phyloP scores from a whole-genome alignment of 768 basidiomycete genomes.

The Suillus plorans region DNA sequence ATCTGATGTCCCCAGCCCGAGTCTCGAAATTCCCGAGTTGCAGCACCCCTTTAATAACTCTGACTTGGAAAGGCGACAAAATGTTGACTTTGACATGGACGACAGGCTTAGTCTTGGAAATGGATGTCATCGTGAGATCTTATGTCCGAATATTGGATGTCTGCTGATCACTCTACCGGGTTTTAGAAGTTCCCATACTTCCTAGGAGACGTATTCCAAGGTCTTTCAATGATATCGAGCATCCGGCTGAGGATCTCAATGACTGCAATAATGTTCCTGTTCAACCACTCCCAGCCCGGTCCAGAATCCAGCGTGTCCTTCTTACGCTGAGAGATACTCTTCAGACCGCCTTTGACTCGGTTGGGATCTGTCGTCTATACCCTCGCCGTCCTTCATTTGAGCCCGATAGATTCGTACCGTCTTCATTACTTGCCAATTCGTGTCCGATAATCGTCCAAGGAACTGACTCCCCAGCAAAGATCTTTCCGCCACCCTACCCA shows the following conservation, averaged over 20 bases:
- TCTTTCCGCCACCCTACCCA: no score
- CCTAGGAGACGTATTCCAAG: neutral
- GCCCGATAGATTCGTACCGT: no score
- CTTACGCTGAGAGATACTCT: no score
- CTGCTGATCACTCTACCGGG: neutral
- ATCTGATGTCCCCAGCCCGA: neutral
- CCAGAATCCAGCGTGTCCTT: no score
- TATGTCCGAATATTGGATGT: neutral
- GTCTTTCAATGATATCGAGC: neutral
- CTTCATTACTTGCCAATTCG: no score
- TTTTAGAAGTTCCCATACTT: neutral
- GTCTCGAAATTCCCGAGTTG: neutral
- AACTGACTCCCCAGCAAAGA: no score
- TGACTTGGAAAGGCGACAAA: neutral
- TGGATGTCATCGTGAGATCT: neutral
- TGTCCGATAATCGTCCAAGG: no score
- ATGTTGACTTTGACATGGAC: neutral
- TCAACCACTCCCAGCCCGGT: no score
- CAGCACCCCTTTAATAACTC: neutral
- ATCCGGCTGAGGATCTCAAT: neutral
- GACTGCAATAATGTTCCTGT: neutral
- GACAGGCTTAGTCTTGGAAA: neutral
- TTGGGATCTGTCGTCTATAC: no score
- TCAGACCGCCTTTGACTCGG: no score
- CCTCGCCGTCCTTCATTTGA: no score